A percentile compares a stretch with the other conserved stretches of the same genome.
Evolutionary conservation across 179 eudicot genomes (phyloP).

Genomic region (Silene vulgaris): DNA sequence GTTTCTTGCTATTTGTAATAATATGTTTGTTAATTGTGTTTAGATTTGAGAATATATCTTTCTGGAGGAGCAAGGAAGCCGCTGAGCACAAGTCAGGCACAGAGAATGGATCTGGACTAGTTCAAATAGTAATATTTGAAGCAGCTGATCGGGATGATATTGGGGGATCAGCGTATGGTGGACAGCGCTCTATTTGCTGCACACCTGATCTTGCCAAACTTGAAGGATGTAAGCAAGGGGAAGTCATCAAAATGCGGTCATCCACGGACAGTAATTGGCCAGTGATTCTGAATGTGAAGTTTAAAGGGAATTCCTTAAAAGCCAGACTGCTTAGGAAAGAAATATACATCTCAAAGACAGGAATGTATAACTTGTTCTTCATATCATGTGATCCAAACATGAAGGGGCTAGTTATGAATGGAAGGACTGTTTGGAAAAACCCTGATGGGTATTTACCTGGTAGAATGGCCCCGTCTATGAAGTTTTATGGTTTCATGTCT

Average conservation of each 20-base stretch:
- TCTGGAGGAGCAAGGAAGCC: slow-evolving; percentile 76
- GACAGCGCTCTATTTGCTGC: slow-evolving; percentile 95
- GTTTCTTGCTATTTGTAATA: background rate
- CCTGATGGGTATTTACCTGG: slow-evolving; percentile 96
- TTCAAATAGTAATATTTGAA: slow-evolving; percentile 80
- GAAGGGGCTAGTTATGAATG: slow-evolving; percentile 65
- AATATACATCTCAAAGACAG: slow-evolving; percentile 63
- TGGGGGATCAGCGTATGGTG: slow-evolving; percentile 97
- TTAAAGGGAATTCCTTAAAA: slow-evolving; percentile 49
- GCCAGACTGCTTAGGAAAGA: slow-evolving; percentile 55
- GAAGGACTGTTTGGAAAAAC: slow-evolving; percentile 87
- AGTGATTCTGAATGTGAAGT: slow-evolving; percentile 54
- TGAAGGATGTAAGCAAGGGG: slow-evolving; percentile 92
- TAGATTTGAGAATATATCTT: slow-evolving; percentile 88
- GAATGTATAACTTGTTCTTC: slow-evolving; percentile 94
- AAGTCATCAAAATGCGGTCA: slow-evolving; percentile 70
- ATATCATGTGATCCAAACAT: slow-evolving; percentile 82
- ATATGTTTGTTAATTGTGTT: slow-evolving; percentile 15
- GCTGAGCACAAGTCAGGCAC: slow-evolving; percentile 44
- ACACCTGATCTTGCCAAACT: slow-evolving; percentile 96
- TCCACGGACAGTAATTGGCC: slow-evolving; percentile 73
- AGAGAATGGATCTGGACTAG: slow-evolving; percentile 64
- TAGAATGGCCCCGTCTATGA: slow-evolving; percentile 90
- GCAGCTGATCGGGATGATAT: slow-evolving; percentile 93
- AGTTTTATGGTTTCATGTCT: slow-evolving; percentile 73